A percentile compares a stretch with the other conserved stretches of the same genome.
Conservation (phyloP, 768 basidiomycete species). For the Cystofilobasidium bisporidii region DNA sequence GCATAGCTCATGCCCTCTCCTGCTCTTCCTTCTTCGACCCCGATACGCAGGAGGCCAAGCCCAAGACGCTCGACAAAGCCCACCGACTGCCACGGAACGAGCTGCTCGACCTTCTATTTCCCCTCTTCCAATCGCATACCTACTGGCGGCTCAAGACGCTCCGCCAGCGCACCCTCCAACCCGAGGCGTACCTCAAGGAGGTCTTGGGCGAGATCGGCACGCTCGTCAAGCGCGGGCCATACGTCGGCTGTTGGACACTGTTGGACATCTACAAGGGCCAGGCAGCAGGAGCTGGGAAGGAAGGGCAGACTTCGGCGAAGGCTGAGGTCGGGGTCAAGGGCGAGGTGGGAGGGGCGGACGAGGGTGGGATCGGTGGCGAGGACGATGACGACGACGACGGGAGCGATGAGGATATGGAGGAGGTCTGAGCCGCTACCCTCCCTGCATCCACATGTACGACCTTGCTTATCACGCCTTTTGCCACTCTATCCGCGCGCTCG, state of each 20-base stretch:
- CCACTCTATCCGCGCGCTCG: too few species aligned
- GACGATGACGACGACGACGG: conserved; percentile 42
- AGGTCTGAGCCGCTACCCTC: conserved; percentile 33
- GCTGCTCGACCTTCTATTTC: conserved; percentile 71
- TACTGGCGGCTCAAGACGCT: conserved; percentile 71
- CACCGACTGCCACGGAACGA: conserved; percentile 85
- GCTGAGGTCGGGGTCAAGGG: neutral
- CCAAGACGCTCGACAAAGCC: conserved; percentile 54
- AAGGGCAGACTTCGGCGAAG: conserved; percentile 2
- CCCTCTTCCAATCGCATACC: conserved; percentile 63
- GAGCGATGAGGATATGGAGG: conserved; percentile 50
- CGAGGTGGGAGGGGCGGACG: conserved; percentile 15
- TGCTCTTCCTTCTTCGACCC: too few species aligned
- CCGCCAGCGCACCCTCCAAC: conserved; percentile 72
- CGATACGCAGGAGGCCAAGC: conserved; percentile 23
- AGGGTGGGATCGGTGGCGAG: conserved; percentile 37
- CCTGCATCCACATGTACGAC: too few species aligned
- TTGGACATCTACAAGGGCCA: conserved; percentile 54
- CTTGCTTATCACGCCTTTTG: neutral
- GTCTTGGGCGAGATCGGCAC: conserved; percentile 65
- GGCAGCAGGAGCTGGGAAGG: neutral
- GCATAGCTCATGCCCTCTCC: too few species aligned
- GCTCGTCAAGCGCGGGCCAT: conserved; percentile 68
- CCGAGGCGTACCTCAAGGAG: conserved; percentile 77
- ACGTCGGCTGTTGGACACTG: conserved; percentile 70